Conservation (phyloP, 2,329 filamentous ascomycete species). For the Phialophora macrospora region DNA sequence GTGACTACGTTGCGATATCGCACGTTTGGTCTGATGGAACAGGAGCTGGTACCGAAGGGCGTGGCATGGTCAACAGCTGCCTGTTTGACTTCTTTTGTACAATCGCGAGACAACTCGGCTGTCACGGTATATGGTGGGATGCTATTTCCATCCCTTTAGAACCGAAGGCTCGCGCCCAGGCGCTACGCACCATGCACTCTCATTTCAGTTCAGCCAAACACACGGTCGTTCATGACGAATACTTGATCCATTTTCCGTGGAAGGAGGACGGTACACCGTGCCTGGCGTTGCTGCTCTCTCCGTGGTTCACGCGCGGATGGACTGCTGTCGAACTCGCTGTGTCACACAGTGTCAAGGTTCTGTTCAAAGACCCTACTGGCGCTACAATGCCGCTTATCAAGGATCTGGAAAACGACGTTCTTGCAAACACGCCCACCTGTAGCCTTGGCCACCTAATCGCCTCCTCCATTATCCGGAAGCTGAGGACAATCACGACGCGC, state of each 20-base stretch:
- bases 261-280: constrained; percentile 13
- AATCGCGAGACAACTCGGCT: not conserved
- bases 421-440: not conserved
- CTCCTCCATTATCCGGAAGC: not conserved
- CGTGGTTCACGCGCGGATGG: constrained; percentile 19
- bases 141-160: constrained; percentile 10
- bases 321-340: constrained; percentile 11
- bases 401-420: constrained; percentile 14
- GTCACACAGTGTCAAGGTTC: constrained; percentile 12
- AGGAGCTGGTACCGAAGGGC: not conserved
- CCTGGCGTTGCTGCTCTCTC: constrained; percentile 8
- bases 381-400: constrained; percentile 1
- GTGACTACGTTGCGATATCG: constrained; percentile 17
- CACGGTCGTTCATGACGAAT: constrained; percentile 17
- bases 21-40: constrained; percentile 24
- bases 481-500: not conserved
- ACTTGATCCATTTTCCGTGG: constrained; percentile 2
- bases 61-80: constrained; percentile 11
- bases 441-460: constrained; percentile 7
- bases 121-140: constrained; percentile 18
- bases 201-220: constrained; percentile 7
- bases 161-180: not conserved
- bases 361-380: constrained; percentile 5
- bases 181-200: constrained; percentile 8
- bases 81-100: constrained; percentile 9